Conservation (phyloP, 371 early-diverging fungal species). For the Dinochytrium kinnereticum region DNA sequence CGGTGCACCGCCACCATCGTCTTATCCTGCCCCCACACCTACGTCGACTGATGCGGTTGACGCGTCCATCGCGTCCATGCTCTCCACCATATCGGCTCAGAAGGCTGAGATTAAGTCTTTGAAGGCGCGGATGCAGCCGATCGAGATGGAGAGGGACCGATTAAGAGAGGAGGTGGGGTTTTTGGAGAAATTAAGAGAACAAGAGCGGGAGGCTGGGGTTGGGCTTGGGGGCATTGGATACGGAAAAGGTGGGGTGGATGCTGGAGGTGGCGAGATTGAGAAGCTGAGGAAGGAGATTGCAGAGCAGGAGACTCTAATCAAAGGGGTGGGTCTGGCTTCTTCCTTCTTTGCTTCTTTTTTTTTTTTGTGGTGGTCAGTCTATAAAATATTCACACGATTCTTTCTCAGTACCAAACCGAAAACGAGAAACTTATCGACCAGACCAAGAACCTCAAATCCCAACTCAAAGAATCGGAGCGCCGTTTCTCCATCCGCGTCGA, state of each 20-base stretch:
- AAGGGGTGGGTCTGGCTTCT: conserved; percentile 27
- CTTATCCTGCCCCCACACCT: neutral
- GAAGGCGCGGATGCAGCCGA: neutral
- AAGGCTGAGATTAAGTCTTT: neutral
- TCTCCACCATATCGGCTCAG: neutral
- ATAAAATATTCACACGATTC: neutral
- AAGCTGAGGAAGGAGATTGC: conserved; percentile 28
- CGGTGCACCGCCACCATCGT: no score
- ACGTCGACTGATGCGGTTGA: neutral
- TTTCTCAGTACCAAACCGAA: conserved; percentile 37
- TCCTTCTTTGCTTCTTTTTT: no score
- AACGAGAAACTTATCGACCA: conserved; percentile 36
- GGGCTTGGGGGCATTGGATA: no score
- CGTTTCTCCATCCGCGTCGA: conserved; percentile 31
- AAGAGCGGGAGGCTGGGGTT: conserved; percentile 16
- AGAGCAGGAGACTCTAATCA: conserved; percentile 38
- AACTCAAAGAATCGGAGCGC: conserved; percentile 30
- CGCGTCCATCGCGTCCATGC: conserved; percentile 1
- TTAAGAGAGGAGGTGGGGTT: conserved; percentile 28
- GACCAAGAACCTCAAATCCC: conserved; percentile 16
- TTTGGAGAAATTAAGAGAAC: conserved; percentile 29
- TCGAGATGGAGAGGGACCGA: conserved; percentile 17
- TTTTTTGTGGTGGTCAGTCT: no score
- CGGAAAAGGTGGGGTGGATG: neutral
- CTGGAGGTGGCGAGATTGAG: conserved; percentile 18